Base-by-base conservation (phyloP, 2,329 filamentous ascomycete genomes). In the Ophiocordyceps camponoti-saundersi region DNA sequence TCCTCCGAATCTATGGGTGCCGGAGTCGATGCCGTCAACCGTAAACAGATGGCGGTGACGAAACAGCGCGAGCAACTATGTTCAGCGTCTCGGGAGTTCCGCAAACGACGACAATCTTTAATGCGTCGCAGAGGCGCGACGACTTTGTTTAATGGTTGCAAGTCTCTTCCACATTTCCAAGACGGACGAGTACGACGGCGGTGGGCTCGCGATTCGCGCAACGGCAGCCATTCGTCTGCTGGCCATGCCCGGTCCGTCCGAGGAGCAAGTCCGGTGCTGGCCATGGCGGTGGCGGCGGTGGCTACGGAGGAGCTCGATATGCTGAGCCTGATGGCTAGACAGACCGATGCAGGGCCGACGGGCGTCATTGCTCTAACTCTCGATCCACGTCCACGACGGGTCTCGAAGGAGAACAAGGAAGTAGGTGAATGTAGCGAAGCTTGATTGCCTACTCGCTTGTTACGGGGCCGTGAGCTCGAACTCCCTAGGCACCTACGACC, bases 221-320 rank as follows among this genome's bases (percentile, higher is more conserved):
- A 53, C 21, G 51, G 48, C 7, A 50, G 53, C n/a, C 51, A 53
- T 12, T 54, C 53, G 15, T 58, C 55, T 20, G 53, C 53, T 16
- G 51, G 53, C 45, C 55, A 53, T 47, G 53, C 54, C 26, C 46
- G 39, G 18, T 51, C 44, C 6, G 52, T 50, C 13, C 50, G 56
- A 34, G 52, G 53, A 26, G 52, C 55, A 23, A 52, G 51, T 29
- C 55, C 56, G 8, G 46, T 60, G 30, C 48, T 59, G 43, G 58
- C 50, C 29, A 49, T 56, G 48, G 59, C 57, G 7, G 56, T 56
- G 20, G 48, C 59, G 42, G 48, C 55, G 18, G 42, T 62, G 50
- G 61, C 58, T 30, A 55, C 55, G 30, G 51, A 52, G 22, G 55
- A 62, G n/a, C 49, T 63, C 32, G 61, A 63, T 32, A 55, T 59